phyloP scores from a whole-genome alignment of 345 rosid genomes.

The Jatropha curcas region DNA sequence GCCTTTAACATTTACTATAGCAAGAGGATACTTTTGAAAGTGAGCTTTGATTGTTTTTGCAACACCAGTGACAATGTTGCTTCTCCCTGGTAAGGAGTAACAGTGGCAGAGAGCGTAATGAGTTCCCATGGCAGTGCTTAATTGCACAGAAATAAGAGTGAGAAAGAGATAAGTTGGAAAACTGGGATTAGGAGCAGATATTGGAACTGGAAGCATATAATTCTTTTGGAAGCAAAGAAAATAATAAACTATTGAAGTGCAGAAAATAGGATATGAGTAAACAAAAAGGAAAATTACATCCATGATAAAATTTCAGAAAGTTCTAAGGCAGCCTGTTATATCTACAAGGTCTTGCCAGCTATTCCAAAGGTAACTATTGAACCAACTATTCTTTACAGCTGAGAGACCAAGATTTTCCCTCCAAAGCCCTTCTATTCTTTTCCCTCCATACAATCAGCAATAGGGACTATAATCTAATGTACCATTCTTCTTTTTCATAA shows the following conservation, averaged over 20 bases:
- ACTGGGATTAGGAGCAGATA: not conserved
- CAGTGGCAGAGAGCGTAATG: slow-evolving; percentile 1
- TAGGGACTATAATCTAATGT: not conserved
- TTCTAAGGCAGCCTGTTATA: not conserved
- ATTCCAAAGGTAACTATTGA: not conserved
- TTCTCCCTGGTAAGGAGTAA: slow-evolving; percentile 53
- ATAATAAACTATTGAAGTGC: not conserved
- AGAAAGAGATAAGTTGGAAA: not conserved
- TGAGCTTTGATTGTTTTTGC: slow-evolving; percentile 72
- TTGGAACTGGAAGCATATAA: not conserved
- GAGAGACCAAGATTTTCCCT: too few relatives aligned
- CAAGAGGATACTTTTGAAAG: slow-evolving; percentile 77
- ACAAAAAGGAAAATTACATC: too few relatives aligned
- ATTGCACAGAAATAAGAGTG: not conserved
- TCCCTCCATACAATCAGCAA: not conserved
- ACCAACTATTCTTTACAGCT: not conserved
- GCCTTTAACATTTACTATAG: slow-evolving; percentile 85
- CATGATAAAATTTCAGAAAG: too few relatives aligned
- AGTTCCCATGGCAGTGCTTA: slow-evolving; percentile 8
- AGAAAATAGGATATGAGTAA: not conserved
- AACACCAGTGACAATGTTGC: slow-evolving; percentile 74
- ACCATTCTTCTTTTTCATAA: not conserved
- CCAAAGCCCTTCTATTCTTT: not conserved
- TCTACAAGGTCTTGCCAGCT: not conserved
- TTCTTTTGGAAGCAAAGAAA: not conserved